phyloP scores from a whole-genome alignment of 805 yeast species.

The Candida chauliodis region DNA sequence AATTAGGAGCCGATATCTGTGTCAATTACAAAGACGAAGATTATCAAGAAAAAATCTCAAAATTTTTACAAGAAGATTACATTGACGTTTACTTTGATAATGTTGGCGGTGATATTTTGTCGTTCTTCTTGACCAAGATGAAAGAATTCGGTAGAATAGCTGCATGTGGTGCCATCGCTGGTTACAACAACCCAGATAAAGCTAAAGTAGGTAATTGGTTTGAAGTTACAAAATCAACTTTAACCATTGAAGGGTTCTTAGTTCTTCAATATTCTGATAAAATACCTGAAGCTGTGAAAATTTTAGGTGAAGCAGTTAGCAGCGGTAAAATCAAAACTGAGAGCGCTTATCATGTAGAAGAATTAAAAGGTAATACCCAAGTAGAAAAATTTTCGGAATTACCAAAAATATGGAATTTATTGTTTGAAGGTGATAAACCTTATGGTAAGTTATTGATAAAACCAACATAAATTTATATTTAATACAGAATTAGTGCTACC shows the following conservation, averaged over 20 bases:
- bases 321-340: conserved; percentile 40
- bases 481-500: no score
- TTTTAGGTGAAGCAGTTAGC: conserved; percentile 32
- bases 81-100: conserved; percentile 57
- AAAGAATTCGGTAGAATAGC: conserved; percentile 45
- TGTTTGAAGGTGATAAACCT: conserved; percentile 42
- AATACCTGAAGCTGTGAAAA: conserved; percentile 34
- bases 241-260: conserved; percentile 52
- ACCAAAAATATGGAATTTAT: conserved; percentile 46
- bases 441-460: conserved; percentile 50
- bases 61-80: conserved; percentile 40
- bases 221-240: conserved; percentile 46
- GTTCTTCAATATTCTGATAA: conserved; percentile 40
- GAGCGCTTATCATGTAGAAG: conserved; percentile 35
- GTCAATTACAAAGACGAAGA: conserved; percentile 48
- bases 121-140: conserved; percentile 35
- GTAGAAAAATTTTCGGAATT: conserved; percentile 34
- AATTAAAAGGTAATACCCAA: conserved; percentile 23
- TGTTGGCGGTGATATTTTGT: conserved; percentile 61
- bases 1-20: conserved; percentile 48
- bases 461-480: conserved; percentile 2
- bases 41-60: conserved; percentile 20
- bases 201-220: conserved; percentile 37
- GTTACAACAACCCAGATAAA: conserved; percentile 47
- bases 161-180: conserved; percentile 64